Evolutionary conservation across 495 filamentous ascomycete species (phyloP).

Genomic region (Cercophora scortea): DNA sequence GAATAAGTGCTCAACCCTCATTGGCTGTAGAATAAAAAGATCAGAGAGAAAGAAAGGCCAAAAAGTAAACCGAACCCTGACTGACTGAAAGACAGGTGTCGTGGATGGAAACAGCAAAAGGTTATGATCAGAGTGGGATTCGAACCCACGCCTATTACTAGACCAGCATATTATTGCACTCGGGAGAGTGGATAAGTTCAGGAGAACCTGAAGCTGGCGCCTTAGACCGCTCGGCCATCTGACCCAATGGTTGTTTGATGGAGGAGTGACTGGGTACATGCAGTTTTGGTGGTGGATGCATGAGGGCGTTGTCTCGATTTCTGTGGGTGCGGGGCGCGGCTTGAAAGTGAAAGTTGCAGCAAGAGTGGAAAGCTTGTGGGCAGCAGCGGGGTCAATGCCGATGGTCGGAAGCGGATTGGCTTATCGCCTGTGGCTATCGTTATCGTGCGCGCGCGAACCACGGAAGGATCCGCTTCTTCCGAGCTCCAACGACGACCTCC

Average conservation of each 20-base stretch:
- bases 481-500: too few species aligned
- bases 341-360: too few species aligned
- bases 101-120: background rate
- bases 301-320: too few species aligned
- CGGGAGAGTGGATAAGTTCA: background rate
- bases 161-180: conserved; percentile 17
- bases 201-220: background rate
- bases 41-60: background rate
- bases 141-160: conserved; percentile 23
- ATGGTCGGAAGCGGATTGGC: too few species aligned
- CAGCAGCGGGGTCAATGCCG: too few species aligned
- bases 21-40: background rate
- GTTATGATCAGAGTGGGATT: conserved; percentile 29
- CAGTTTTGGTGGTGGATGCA: too few species aligned
- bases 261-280: background rate
- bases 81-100: background rate
- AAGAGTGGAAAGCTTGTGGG: too few species aligned
- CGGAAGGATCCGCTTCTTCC: too few species aligned
- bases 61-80: background rate
- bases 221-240: conserved; percentile 1
- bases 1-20: too few species aligned
- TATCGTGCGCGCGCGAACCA: too few species aligned
- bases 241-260: background rate
- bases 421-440: too few species aligned
- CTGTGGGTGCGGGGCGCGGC: too few species aligned